Evolutionary conservation across 768 basidiomycete genomes (phyloP), one percentile per base, ranked within the genome.

Genomic region (Calocybe gangraenosa): DNA sequence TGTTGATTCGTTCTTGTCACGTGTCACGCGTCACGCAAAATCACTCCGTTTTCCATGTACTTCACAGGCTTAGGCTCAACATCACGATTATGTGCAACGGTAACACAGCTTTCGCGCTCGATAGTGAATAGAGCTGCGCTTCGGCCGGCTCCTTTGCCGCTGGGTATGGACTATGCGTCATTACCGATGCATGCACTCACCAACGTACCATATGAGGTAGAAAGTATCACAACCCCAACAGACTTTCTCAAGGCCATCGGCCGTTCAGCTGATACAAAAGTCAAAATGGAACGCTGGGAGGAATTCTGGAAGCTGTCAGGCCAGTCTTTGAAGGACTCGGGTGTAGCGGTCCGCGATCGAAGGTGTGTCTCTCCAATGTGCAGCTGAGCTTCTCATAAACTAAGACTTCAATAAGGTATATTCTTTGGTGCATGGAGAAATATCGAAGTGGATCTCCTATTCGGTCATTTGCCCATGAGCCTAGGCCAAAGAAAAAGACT

Each of bases 391-490:
- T 28, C n/a, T 28, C 25, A 28, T 18, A 6, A 14, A 35, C 34
- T 35, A 5, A 5, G 6, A n/a, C n/a, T 35, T 22, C 6, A 20
- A 15, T 13, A 53, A 92, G 90, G 58, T 92, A 92, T 56, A 79
- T 91, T 46, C 66, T 91, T 7, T 91, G 88, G 90, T 82, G 82
- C 54, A 81, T 89, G 81, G 80, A 87, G 58, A 91, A 88, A 58
- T 92, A 74, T 61, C 74, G 87, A 19, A 67, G 68, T 42, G 81
- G 78, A 1, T 55, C 68, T 20, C 66, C 79, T 1, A 69, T 86
- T 2, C 58, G 69, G 15, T 70, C 74, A 7, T 87, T 88, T 59
- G 81, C 82, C 5, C 78, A 87, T 53, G 78, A 81, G 42, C 61
- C 74, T 9, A 75, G 60, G 54, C 77, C 84, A n/a, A 85, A 79